These are phyloP conservation scores for Ceratobasidium theobromae DNA, from an alignment of 1,284 basidiomycete species.

Conservation along the genomic window DNA sequence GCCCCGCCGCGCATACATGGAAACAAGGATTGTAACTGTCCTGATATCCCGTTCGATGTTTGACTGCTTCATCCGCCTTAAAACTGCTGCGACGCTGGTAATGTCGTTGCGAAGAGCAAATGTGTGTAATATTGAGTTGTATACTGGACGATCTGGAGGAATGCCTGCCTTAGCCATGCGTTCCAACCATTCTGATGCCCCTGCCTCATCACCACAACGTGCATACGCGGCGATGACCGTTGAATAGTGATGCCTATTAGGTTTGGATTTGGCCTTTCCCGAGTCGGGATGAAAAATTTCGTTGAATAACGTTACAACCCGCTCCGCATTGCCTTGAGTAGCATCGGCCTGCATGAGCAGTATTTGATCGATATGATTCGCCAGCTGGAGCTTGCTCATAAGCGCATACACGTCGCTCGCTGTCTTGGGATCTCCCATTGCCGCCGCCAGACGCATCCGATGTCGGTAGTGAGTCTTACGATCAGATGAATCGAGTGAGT, in stretches of 20 bases:
- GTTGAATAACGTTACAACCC: constrained; percentile 56
- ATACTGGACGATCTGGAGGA: constrained; percentile 57
- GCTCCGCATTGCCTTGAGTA: constrained; percentile 47
- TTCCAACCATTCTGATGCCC: constrained; percentile 59
- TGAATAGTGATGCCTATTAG: constrained; percentile 50
- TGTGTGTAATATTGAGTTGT: constrained; percentile 61
- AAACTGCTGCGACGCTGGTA: constrained; percentile 55
- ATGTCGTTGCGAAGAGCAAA: constrained; percentile 63
- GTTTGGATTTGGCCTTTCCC: constrained; percentile 18
- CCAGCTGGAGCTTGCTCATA: constrained; percentile 26
- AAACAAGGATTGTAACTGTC: constrained; percentile 72
- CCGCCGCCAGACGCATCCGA: constrained; percentile 30
- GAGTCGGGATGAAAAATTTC: constrained; percentile 50
- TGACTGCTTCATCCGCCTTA: constrained; percentile 63
- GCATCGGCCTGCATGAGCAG: constrained; percentile 60
- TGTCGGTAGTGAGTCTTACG: constrained; percentile 29
- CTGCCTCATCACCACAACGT: constrained; percentile 52
- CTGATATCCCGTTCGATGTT: constrained; percentile 54
- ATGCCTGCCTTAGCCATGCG: constrained; percentile 55
- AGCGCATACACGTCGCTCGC: constrained; percentile 21
- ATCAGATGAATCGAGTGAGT: background rate
- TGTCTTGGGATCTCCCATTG: constrained; percentile 24
- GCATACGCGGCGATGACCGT: constrained; percentile 61
- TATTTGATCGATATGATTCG: constrained; percentile 42
- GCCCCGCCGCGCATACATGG: constrained; percentile 62